Evolutionary conservation across 805 yeast species (phyloP).

Genomic region (Tetrapisispora pingtungensis): DNA sequence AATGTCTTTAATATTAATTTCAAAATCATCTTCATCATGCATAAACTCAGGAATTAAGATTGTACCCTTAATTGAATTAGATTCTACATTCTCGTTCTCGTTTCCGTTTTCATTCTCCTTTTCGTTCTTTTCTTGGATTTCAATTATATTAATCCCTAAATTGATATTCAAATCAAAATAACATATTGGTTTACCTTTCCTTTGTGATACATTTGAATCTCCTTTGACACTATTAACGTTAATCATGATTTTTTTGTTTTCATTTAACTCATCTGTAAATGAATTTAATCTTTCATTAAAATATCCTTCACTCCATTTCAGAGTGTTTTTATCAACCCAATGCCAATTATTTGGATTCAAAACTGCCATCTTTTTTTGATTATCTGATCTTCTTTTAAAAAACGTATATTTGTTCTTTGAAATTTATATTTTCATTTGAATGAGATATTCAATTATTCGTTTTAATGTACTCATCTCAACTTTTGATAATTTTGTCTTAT

Average conservation of each 20-base stretch:
- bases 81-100: not conserved
- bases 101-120: slow-evolving; percentile 1
- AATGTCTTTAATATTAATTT: slow-evolving; percentile 26
- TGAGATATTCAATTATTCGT: too few relatives aligned
- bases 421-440: too few relatives aligned
- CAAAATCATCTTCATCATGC: slow-evolving; percentile 68
- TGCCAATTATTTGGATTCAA: slow-evolving; percentile 71
- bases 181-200: slow-evolving; percentile 73
- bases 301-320: slow-evolving; percentile 52
- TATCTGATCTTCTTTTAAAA: too few relatives aligned
- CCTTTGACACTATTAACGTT: slow-evolving; percentile 44
- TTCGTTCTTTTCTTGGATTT: slow-evolving; percentile 3
- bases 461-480: too few relatives aligned
- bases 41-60: slow-evolving; percentile 55
- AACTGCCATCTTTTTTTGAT: slow-evolving; percentile 52
- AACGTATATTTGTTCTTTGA: too few relatives aligned
- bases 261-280: slow-evolving; percentile 12
- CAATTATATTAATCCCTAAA: slow-evolving; percentile 35
- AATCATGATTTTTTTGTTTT: slow-evolving; percentile 19
- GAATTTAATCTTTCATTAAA: slow-evolving; percentile 32
- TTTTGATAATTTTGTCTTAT: too few relatives aligned
- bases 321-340: slow-evolving; percentile 62
- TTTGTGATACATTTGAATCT: slow-evolving; percentile 74
- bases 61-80: slow-evolving; percentile 33
- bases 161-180: slow-evolving; percentile 56